These are phyloP conservation scores for Sporisorium iseilematis-ciliati DNA, from an alignment of 1,284 basidiomycete genomes.

Conservation along the genomic window DNA sequence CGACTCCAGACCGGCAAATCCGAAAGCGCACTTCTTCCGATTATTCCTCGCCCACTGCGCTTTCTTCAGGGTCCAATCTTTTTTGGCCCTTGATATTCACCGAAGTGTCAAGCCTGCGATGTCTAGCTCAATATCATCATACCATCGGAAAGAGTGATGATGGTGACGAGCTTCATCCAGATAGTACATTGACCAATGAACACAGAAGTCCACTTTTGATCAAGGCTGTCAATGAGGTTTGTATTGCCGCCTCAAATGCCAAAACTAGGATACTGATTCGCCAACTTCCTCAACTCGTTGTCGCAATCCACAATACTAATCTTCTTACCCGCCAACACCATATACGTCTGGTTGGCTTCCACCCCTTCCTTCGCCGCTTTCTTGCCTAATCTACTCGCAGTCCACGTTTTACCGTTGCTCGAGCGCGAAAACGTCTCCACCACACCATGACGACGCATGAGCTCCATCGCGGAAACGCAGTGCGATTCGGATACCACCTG, in stretches of 20 bases:
- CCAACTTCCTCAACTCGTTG: constrained; percentile 39
- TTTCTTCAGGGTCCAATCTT: constrained; percentile 13
- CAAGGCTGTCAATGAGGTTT: background rate
- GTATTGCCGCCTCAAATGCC: constrained; percentile 23
- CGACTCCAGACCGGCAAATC: constrained; percentile 29
- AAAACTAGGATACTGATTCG: constrained; percentile 50
- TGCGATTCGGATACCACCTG: constrained; percentile 39
- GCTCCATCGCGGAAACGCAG: constrained; percentile 35
- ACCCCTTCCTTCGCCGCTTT: background rate
- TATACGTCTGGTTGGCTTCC: constrained; percentile 35
- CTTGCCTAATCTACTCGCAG: constrained; percentile 22
- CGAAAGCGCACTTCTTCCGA: constrained; percentile 29
- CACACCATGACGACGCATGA: constrained; percentile 39
- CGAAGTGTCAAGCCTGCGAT: background rate
- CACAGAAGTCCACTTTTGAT: too few relatives aligned
- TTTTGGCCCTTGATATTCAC: background rate
- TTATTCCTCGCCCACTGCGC: constrained; percentile 10
- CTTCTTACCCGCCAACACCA: constrained; percentile 50
- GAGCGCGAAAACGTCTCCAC: constrained; percentile 49
- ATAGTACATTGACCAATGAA: too few relatives aligned
- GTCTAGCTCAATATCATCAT: too few relatives aligned
- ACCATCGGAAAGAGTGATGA: too few relatives aligned
- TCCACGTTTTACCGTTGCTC: constrained; percentile 52
- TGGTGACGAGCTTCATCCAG: too few relatives aligned
- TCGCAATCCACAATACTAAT: constrained; percentile 54